Evolutionary conservation across 305 asterid genomes (phyloP).

Genomic region (Fraxinus platypoda): DNA sequence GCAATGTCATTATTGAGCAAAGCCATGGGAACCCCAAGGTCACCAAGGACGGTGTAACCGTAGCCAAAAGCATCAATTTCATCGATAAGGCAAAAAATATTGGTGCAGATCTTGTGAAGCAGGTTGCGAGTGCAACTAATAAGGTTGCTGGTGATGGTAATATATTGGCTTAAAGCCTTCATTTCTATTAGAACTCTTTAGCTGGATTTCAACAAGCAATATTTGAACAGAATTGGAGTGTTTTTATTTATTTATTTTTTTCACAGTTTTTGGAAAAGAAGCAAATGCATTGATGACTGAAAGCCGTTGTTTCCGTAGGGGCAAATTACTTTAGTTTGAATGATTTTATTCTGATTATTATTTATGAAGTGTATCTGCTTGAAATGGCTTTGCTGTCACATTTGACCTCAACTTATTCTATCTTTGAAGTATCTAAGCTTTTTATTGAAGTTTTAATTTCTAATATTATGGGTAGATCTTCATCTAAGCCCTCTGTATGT

Average conservation of each 20-base stretch:
- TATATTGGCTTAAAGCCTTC: slow-evolving; percentile 20
- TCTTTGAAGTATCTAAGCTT: not conserved
- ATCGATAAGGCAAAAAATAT: slow-evolving; percentile 64
- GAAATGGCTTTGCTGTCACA: slow-evolving; percentile 1
- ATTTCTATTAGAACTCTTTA: slow-evolving; percentile 5
- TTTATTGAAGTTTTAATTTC: not conserved
- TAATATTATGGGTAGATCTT: not conserved
- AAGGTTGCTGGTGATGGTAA: slow-evolving; percentile 91
- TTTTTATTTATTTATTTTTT: not conserved
- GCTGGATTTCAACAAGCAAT: not conserved
- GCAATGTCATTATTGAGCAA: slow-evolving; percentile 68
- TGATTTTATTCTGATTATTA: not conserved
- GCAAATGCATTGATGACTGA: not conserved
- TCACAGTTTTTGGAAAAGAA: slow-evolving; percentile 6
- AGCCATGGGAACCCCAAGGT: slow-evolving; percentile 57
- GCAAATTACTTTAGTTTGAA: not conserved
- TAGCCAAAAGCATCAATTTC: slow-evolving; percentile 77
- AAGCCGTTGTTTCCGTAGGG: not conserved
- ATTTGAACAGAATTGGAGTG: not conserved
- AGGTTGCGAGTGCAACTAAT: slow-evolving; percentile 86
- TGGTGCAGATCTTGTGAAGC: slow-evolving; percentile 88
- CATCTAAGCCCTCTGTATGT: not conserved
- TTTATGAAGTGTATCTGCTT: not conserved
- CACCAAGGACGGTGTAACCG: slow-evolving; percentile 91
- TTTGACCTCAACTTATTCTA: not conserved